Base-by-base conservation (phyloP, 2,329 filamentous ascomycete species). In the Aspergillus thermomutatus region DNA sequence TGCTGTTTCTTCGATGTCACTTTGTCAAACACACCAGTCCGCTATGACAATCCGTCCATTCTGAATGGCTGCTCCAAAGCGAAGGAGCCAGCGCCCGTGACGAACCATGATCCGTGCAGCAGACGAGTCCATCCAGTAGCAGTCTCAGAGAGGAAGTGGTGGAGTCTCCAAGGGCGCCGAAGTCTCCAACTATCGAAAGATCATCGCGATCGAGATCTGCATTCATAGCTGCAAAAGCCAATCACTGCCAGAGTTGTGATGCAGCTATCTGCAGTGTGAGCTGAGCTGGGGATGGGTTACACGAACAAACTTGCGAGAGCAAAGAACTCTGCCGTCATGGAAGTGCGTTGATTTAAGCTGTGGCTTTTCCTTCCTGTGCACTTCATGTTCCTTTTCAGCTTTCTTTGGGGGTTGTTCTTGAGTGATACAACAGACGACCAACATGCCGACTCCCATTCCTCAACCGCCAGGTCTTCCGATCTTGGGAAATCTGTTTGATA, bases 401-500 rank as follows among this genome's bases (percentile, higher is more conserved):
- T 49, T 25, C 23, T 46, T 19, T 34, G 23, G 14, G 40, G 19
- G 37, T 43, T 41, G 19, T 53, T 40, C 17, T 46, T 25, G 5
- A 17, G 14, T 37, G 31, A 17, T 37, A 37, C 14, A 17, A 14
- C 28, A 17, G 14, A 34, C 10, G 19, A n/a, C 21, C 58, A 65
- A 45, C 25, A 77, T 77, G 80, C 72, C 80, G 28, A 72, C 72
- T 14, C 76, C 78, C 9, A 83, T 84, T 49, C 82, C 82, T 11
- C 74, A 77, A 53, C 82, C 82, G 3, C 77, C 76, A 1, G 80
- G 79, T 9, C 64, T 82, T 25, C 80, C 80, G 2, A 60, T 84
- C 25, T 61, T 84, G 26, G 82, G 82, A 7, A 84, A 84, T 59
- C 65, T 83, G 50, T 75, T 79, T 41, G 78, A 82, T 55, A 58